These are phyloP conservation scores for Diplosphaera chodatii DNA, from an alignment of 139 green algal genomes.

Conservation along the genomic window DNA sequence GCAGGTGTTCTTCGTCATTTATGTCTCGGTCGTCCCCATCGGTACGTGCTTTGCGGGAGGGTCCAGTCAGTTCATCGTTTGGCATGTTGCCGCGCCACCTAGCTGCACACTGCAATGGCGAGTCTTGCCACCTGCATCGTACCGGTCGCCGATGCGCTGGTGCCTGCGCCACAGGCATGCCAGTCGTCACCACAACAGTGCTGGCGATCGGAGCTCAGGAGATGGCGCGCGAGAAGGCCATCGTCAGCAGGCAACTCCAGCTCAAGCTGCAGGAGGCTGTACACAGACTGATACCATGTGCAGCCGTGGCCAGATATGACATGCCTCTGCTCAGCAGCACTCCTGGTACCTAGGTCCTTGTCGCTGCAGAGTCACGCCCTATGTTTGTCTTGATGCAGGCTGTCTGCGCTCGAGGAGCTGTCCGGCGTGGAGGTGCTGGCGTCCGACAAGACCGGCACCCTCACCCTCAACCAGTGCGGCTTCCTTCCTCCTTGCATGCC, in stretches of 20 bases:
- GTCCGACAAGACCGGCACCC: constrained; percentile 58
- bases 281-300: not conserved
- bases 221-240: constrained; percentile 30
- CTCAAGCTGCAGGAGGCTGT: no score
- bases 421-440: constrained; percentile 45
- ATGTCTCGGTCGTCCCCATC: constrained; percentile 18
- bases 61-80: no score
- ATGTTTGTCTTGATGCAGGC: constrained; percentile 11
- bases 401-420: constrained; percentile 39
- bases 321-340: no score
- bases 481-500: not conserved
- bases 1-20: constrained; percentile 11
- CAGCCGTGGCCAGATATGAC: no score
- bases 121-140: no score
- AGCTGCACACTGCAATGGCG: no score
- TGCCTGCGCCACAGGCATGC: constrained; percentile 14
- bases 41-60: not conserved
- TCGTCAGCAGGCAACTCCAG: constrained; percentile 28
- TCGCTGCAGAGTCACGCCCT: no score
- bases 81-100: no score
- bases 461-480: constrained; percentile 40
- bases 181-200: constrained; percentile 22
- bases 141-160: no score
- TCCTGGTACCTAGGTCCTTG: no score
- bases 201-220: constrained; percentile 28